Percentiles rank a stretch among this genome's conserved stretches.
phyloP scores from a whole-genome alignment of 345 rosid genomes.

The Syzygium jambos region DNA sequence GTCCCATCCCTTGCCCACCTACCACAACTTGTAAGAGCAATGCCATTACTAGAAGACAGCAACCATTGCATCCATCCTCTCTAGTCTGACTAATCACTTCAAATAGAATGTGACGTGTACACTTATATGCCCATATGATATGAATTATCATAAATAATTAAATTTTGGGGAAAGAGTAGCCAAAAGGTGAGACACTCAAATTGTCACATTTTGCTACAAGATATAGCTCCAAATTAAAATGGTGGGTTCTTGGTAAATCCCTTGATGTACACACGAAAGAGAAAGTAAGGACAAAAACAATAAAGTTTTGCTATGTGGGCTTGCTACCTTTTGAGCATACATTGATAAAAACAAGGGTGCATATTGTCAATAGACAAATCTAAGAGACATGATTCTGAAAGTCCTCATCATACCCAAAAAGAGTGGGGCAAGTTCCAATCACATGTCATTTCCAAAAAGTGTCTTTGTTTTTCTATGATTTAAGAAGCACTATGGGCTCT shows the following conservation, averaged over 20 bases:
- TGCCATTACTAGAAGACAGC: constrained; percentile 4
- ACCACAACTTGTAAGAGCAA: neutral
- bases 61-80: neutral
- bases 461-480: neutral
- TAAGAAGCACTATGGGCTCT: neutral
- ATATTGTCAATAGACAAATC: neutral
- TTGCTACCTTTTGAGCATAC: neutral
- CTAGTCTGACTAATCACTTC: constrained; percentile 7
- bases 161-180: neutral
- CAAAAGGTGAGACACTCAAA: neutral
- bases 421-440: neutral
- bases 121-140: neutral
- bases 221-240: neutral
- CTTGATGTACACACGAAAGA: neutral
- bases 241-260: constrained; percentile 1
- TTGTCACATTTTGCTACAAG: neutral
- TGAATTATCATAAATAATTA: neutral
- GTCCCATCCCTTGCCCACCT: constrained; percentile 5
- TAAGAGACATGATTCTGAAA: constrained; percentile 4
- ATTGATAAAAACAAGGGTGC: neutral
- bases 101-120: neutral
- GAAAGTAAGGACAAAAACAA: neutral
- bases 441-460: neutral
- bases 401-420: constrained; percentile 4
- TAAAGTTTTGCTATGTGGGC: neutral